Percentiles rank a stretch among this genome's conserved stretches.
Evolutionary conservation across 441 rosid species (phyloP).

Genomic region (Pelargonium citronellum): DNA sequence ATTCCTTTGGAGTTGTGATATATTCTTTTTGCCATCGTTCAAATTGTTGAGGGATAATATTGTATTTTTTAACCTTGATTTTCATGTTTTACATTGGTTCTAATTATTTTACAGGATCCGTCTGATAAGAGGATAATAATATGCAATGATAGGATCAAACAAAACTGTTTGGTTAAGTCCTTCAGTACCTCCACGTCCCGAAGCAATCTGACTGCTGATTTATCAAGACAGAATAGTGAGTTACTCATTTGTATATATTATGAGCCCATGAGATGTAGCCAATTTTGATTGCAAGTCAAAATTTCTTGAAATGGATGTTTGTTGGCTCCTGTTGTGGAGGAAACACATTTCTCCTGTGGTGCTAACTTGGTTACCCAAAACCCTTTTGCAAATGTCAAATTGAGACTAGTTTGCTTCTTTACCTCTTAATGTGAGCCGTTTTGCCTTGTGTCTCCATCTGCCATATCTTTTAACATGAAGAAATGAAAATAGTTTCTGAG

Average conservation of each 20-base stretch:
- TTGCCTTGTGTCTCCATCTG: background rate
- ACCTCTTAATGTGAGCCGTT: background rate
- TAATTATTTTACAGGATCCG: background rate
- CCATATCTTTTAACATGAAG: background rate
- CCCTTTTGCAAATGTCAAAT: background rate
- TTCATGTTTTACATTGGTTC: background rate
- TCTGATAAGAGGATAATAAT: background rate
- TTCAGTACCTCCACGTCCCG: background rate
- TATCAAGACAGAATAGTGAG: background rate
- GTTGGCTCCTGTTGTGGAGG: background rate
- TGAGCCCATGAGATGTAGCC: constrained; percentile 29
- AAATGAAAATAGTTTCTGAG: constrained; percentile 12
- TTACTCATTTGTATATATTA: constrained; percentile 19
- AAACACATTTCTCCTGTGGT: background rate
- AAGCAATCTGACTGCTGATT: background rate
- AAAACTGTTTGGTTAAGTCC: background rate
- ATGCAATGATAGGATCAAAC: background rate
- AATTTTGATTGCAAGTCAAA: constrained; percentile 29
- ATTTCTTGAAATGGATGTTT: background rate
- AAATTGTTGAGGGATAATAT: background rate
- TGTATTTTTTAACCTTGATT: background rate
- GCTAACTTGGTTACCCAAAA: background rate
- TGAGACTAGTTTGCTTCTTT: background rate
- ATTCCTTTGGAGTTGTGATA: background rate
- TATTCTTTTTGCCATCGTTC: background rate